These are phyloP conservation scores for Plasmodium gonderi DNA, from an alignment of 169 alveolate species.

Conservation along the genomic window DNA sequence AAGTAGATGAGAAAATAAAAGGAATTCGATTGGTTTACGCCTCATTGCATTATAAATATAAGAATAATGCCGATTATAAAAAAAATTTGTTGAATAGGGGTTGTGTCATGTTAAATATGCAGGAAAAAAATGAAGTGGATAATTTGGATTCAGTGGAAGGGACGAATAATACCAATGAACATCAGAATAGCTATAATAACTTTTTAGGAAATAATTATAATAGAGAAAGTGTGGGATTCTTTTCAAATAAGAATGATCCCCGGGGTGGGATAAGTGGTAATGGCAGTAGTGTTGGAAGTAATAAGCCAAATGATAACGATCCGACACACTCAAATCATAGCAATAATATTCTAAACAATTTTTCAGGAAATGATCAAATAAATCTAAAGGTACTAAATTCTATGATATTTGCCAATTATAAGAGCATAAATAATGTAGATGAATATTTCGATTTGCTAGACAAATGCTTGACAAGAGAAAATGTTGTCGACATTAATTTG, in stretches of 20 bases:
- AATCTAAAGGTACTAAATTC: slow-evolving; percentile 55
- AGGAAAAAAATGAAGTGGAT: slow-evolving; percentile 61
- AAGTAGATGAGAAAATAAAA: slow-evolving; percentile 67
- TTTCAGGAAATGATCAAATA: slow-evolving; percentile 29
- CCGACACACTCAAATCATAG: background rate
- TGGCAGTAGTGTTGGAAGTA: background rate
- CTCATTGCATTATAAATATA: slow-evolving; percentile 71
- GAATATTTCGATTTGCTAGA: slow-evolving; percentile 71
- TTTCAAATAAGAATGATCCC: slow-evolving; percentile 26
- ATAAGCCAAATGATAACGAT: background rate
- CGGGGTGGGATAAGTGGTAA: slow-evolving; percentile 7
- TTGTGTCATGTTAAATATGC: slow-evolving; percentile 51
- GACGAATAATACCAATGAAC: slow-evolving; percentile 1
- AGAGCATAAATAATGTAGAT: slow-evolving; percentile 66
- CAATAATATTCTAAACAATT: slow-evolving; percentile 15
- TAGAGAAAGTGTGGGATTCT: slow-evolving; percentile 6
- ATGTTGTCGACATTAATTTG: slow-evolving; percentile 60
- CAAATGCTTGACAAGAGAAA: slow-evolving; percentile 69
- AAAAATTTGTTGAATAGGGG: slow-evolving; percentile 74
- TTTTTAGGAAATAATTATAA: slow-evolving; percentile 15
- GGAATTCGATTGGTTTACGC: slow-evolving; percentile 72
- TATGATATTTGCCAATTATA: slow-evolving; percentile 68
- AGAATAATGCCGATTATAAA: slow-evolving; percentile 56
- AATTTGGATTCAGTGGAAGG: slow-evolving; percentile 1
- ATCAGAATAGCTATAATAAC: background rate